A percentile compares a stretch with the other conserved stretches of the same genome.
These are phyloP conservation scores for Chytriomyces sp. DNA, from an alignment of 192 early-diverging fungal genomes.

Conservation along the genomic window DNA sequence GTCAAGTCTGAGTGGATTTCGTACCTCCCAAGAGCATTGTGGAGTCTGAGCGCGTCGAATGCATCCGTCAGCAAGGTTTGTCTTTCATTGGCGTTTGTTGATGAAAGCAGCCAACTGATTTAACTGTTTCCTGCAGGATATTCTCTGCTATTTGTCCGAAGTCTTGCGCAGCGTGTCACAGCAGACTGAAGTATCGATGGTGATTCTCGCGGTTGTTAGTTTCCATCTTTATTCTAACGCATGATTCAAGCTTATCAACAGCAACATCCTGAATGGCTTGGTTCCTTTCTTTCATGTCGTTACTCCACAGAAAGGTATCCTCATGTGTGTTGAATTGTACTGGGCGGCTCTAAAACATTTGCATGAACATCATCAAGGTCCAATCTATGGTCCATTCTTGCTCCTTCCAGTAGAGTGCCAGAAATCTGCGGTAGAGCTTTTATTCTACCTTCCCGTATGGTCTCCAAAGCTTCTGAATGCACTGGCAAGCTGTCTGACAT, in stretches of 20 bases:
- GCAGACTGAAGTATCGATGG: background rate
- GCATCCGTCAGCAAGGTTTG: background rate
- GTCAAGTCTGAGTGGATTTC: conserved; percentile 9
- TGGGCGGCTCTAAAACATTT: too few species aligned
- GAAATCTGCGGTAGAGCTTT: conserved; percentile 13
- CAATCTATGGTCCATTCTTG: conserved; percentile 19
- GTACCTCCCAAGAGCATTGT: conserved; percentile 13
- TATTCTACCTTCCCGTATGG: conserved; percentile 17
- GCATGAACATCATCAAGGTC: too few species aligned
- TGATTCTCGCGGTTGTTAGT: too few species aligned
- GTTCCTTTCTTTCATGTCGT: conserved; percentile 21
- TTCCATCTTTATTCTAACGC: too few species aligned
- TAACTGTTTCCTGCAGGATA: background rate
- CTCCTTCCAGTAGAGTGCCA: conserved; percentile 14
- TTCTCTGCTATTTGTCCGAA: conserved; percentile 12
- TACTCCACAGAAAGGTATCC: background rate
- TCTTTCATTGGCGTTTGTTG: background rate
- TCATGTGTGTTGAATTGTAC: too few species aligned
- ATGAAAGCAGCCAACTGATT: background rate
- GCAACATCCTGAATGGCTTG: conserved; percentile 1
- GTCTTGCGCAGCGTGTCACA: background rate
- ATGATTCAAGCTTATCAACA: background rate
- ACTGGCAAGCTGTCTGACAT: conserved; percentile 13
- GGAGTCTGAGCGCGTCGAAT: conserved; percentile 16
- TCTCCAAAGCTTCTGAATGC: conserved; percentile 7